Evolutionary conservation across 192 early-diverging fungal genomes (phyloP).

Genomic region (Gaertneriomyces semiglobifer): DNA sequence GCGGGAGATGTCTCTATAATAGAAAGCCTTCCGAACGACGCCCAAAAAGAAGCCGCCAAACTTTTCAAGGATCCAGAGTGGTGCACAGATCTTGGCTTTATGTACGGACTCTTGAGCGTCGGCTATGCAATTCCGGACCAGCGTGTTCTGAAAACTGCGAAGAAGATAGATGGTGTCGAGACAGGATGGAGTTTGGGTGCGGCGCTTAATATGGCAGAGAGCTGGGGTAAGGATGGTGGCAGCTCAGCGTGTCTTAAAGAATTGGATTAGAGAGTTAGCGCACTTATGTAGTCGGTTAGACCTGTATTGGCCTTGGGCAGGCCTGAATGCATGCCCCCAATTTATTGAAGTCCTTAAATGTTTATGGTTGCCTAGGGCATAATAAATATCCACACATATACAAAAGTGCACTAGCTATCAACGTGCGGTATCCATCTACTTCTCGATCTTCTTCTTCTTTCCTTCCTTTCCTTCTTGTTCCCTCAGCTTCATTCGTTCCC

Average conservation of each 20-base stretch:
- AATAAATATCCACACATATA: too few species aligned
- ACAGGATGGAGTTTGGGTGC: slow-evolving; percentile 97
- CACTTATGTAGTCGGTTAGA: too few species aligned
- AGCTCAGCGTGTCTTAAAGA: slow-evolving; percentile 20
- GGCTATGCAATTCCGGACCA: slow-evolving; percentile 79
- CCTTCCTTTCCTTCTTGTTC: too few species aligned
- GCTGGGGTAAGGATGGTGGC: slow-evolving; percentile 18
- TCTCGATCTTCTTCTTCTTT: too few species aligned
- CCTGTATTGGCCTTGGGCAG: too few species aligned
- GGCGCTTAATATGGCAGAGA: slow-evolving; percentile 78
- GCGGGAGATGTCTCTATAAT: slow-evolving; percentile 1
- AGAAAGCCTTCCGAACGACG: slow-evolving; percentile 3
- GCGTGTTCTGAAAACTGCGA: slow-evolving; percentile 71
- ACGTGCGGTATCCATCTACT: too few species aligned
- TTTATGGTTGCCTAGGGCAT: too few species aligned
- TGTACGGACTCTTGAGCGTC: slow-evolving; percentile 73
- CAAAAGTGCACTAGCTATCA: too few species aligned
- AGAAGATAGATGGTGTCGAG: slow-evolving; percentile 89
- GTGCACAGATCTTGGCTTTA: slow-evolving; percentile 89
- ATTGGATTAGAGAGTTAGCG: too few species aligned
- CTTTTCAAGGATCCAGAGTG: slow-evolving; percentile 60
- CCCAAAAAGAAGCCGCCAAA: slow-evolving; percentile 6
- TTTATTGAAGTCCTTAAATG: too few species aligned
- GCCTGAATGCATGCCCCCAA: too few species aligned
- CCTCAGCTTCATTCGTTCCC: too few species aligned